These are phyloP conservation scores for Ceratobasidium sp. DNA, from an alignment of 1,284 basidiomycete genomes.

Conservation along the genomic window DNA sequence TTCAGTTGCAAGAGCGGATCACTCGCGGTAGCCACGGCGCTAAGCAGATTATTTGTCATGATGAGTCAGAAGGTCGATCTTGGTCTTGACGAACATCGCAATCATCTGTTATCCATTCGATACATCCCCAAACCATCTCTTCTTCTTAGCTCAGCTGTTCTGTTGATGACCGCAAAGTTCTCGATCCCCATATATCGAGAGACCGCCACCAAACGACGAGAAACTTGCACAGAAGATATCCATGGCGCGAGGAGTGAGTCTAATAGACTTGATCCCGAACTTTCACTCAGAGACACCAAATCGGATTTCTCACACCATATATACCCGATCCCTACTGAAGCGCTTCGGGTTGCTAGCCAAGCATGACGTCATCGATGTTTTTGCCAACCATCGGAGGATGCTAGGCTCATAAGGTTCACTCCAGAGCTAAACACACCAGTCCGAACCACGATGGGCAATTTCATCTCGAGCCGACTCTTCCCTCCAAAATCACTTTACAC, in stretches of 20 bases:
- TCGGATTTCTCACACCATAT: too few relatives aligned
- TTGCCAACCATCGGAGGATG: background rate
- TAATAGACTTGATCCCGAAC: background rate
- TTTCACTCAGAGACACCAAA: background rate
- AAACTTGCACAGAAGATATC: background rate
- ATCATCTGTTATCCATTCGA: too few relatives aligned
- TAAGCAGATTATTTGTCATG: too few relatives aligned
- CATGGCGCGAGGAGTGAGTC: background rate
- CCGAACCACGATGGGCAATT: background rate
- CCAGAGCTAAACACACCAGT: background rate
- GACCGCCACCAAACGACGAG: too few relatives aligned
- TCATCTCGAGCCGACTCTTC: slow-evolving; percentile 16
- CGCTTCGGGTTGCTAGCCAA: background rate
- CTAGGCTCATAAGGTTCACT: background rate
- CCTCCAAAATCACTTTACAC: slow-evolving; percentile 44
- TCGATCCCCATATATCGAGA: too few relatives aligned
- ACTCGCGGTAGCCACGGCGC: too few relatives aligned
- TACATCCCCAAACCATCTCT: too few relatives aligned
- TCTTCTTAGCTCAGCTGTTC: too few relatives aligned
- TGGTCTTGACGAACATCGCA: too few relatives aligned
- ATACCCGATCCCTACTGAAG: background rate
- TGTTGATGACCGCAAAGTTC: too few relatives aligned
- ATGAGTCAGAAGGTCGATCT: too few relatives aligned
- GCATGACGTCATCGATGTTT: background rate
- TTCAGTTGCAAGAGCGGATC: too few relatives aligned